A percentile compares a stretch with the other conserved stretches of the same genome.
phyloP scores from a whole-genome alignment of 2,329 filamentous ascomycete species.

The Cladophialophora carrionii region DNA sequence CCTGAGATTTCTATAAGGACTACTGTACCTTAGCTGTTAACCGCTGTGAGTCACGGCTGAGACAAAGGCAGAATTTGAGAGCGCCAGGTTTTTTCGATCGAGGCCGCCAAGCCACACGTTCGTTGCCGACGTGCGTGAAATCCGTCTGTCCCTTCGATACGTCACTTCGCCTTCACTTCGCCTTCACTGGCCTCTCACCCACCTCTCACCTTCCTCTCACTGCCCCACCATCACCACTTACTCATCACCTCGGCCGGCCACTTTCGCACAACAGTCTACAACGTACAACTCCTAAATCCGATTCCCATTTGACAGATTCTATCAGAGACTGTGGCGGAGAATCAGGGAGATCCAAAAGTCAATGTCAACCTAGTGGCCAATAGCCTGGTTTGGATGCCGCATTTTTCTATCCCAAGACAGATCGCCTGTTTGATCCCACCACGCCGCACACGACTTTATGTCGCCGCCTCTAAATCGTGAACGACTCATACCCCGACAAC shows the following conservation, averaged over 20 bases:
- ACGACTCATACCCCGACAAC: slow-evolving; percentile 29
- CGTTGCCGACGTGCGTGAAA: not conserved
- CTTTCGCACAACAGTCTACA: not conserved
- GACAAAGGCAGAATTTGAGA: not conserved
- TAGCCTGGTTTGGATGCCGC: slow-evolving; percentile 11
- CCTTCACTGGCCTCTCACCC: slow-evolving; percentile 7
- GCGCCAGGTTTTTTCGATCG: not conserved
- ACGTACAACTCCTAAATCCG: not conserved
- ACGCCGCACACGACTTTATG: slow-evolving; percentile 36
- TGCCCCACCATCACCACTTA: slow-evolving; percentile 12
- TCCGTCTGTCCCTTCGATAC: slow-evolving; percentile 9
- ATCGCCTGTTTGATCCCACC: slow-evolving; percentile 6
- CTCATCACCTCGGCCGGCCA: not conserved
- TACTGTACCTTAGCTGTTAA: not conserved
- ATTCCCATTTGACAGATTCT: slow-evolving; percentile 6
- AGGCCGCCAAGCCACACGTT: not conserved
- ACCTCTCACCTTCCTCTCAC: slow-evolving; percentile 11
- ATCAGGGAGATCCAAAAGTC: slow-evolving; percentile 5
- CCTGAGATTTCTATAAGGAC: not conserved
- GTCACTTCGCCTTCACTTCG: slow-evolving; percentile 12
- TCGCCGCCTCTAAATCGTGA: slow-evolving; percentile 39
- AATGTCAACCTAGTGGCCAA: slow-evolving; percentile 4
- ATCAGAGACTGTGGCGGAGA: slow-evolving; percentile 13
- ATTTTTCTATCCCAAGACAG: not conserved
- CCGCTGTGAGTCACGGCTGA: not conserved